phyloP scores from a whole-genome alignment of 2,329 filamentous ascomycete species.

The Plectosphaerella plurivora region DNA sequence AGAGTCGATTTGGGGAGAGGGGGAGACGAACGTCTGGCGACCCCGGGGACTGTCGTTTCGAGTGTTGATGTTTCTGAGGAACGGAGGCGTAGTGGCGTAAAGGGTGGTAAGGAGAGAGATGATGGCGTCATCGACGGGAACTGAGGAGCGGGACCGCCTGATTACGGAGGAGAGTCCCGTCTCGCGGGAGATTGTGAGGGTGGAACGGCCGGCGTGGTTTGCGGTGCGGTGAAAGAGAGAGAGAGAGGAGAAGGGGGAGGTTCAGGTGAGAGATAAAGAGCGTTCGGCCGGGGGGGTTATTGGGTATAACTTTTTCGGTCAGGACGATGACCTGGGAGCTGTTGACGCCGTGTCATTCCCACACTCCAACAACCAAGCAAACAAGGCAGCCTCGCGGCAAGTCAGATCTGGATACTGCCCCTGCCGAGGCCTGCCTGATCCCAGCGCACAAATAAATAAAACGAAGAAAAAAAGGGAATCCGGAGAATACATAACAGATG shows the following conservation, averaged over 20 bases:
- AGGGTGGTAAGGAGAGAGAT: not conserved
- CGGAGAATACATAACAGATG: slow-evolving; percentile 13
- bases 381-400: slow-evolving; percentile 57
- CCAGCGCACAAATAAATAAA: slow-evolving; percentile 35
- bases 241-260: not conserved
- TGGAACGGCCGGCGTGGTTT: too few species aligned
- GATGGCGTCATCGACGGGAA: too few species aligned
- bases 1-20: not conserved
- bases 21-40: not conserved
- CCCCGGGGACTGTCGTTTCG: not conserved
- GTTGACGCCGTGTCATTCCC: slow-evolving; percentile 37
- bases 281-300: not conserved
- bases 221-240: not conserved
- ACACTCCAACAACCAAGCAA: slow-evolving; percentile 36
- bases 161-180: too few species aligned
- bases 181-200: too few species aligned
- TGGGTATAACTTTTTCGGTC: not conserved
- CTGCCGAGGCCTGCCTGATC: slow-evolving; percentile 43
- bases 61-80: too few species aligned
- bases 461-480: slow-evolving; percentile 31
- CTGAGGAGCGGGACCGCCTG: too few species aligned
- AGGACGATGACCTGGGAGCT: not conserved
- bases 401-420: slow-evolving; percentile 53
- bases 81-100: not conserved
- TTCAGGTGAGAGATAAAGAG: not conserved